Base-by-base conservation (phyloP, 2,329 filamentous ascomycete species). In the Ophiostoma piceae region DNA sequence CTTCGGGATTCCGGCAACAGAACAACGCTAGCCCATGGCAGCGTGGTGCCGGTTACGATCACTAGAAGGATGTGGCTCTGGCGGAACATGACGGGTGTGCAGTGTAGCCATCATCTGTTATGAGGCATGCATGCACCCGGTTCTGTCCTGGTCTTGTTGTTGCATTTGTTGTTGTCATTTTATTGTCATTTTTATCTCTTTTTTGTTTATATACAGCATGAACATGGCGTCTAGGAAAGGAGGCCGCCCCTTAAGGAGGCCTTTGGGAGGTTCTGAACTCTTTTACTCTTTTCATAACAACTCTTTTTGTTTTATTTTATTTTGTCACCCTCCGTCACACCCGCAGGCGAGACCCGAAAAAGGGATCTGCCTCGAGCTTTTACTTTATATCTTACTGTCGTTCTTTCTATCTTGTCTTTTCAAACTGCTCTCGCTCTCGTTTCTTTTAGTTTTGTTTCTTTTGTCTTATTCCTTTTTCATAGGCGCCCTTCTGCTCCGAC, bases 31-130 rank as follows among this genome's bases (percentile, higher is more conserved):
- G 83, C 77, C 83, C 83, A 72, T 86, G 84, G 84, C 84, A 86
- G 78, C 82, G 84, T 74, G 84, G 84, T 74, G 84, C 84, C 69
- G 84, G 84, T 72, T 86, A 86, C 76, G 84, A 86, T 66, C 71
- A 74, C 67, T 73, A 74, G 71, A 71, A 14, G 54, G 16, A 8
- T 4, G 22, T 16, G 54, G 14, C 8, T 39, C 16, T 39, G 32
- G 16, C 35, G 62, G 62, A 39, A 65, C n/a, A 39, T 11, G 35
- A 39, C 62, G 6, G 35, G 62, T 22, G 62, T 65, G 62, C 35
- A 22, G 62, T 65, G 62, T 65, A 35, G n/a, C 12, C 51, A 57
- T 26, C 51, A 26, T 57, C 62, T 4, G 35, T 8, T n/a, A 22
- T n/a, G 9, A 65, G 19, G 9, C 2, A 26, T 41, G 35, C 35